Base-by-base conservation (phyloP, 768 basidiomycete species). In the Cystofilobasidium bisporidii region DNA sequence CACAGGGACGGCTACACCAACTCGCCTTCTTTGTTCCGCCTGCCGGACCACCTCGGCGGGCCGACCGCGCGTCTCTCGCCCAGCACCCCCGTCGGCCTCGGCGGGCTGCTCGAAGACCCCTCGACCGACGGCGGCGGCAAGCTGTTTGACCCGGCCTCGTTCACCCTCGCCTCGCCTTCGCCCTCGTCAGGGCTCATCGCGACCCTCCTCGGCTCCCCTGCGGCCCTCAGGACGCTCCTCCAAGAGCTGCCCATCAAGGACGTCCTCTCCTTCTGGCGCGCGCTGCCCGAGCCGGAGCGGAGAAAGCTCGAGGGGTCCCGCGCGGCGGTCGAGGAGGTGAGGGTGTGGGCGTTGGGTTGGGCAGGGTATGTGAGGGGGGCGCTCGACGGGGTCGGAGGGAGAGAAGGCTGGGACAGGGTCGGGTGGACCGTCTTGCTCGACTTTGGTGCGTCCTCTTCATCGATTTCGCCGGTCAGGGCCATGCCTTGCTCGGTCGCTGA, bases 281-380 rank as follows among this genome's bases (percentile, higher is more conserved):
- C 67, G 30, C 40, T 62, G 20, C 15, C 17, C 20, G 15, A n/a
- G n/a, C 41, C 41, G 12, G 62, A 62, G n/a, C 26, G 55, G 3
- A 20, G 20, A 17, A 33, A 41, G 55, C 20, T 63, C 26, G 61
- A 63, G 12, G 33, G 47, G 18, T n/a, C n/a, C 30, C 12, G 55
- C 26, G 43, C 38, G 20, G 61, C 57, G 32, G 43, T 61, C 18
- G 67, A 68, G 43, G 67, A 68, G 32, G 0, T 57, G 0, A 57
- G 67, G 47, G 67, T 68, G 26, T 68, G 67, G 67, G 67, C 61
- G 10, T 45, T 68, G 9, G 61, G 67, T 3, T 68, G 67, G 67
- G 67, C 67, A 0, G 67, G 67, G 11, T 68, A 68, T 18, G 53
- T 68, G 26, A 28, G 67, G 15, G 53, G 67, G 9, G 61, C 60